Conservation (phyloP, 2,329 filamentous ascomycete genomes). For the Epichloe gansuensis region DNA sequence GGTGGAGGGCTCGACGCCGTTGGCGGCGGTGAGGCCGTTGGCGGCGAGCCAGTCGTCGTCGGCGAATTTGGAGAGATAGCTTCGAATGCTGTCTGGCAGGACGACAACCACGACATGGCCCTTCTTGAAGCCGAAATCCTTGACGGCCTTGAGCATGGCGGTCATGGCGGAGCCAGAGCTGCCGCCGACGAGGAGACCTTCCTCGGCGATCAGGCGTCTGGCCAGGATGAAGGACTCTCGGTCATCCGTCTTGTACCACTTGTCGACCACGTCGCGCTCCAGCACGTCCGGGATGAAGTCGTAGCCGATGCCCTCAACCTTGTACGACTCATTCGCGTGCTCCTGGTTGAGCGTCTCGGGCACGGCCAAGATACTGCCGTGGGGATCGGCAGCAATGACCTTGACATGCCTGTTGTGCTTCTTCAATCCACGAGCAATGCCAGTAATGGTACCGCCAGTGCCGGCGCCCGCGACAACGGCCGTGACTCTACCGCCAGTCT, state of each 20-base stretch:
- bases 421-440: constrained; percentile 68
- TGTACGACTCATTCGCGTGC: constrained; percentile 73
- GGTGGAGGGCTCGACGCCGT: constrained; percentile 35
- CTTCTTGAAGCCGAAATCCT: constrained; percentile 64
- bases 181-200: constrained; percentile 85
- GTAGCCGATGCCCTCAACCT: constrained; percentile 97
- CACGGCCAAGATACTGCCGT: constrained; percentile 80
- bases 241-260: constrained; percentile 98
- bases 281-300: constrained; percentile 96
- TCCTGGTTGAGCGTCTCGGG: constrained; percentile 70
- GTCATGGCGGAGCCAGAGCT: constrained; percentile 88
- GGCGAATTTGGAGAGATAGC: constrained; percentile 95
- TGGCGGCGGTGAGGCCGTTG: constrained; percentile 62
- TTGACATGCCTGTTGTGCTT: constrained; percentile 81
- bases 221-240: constrained; percentile 81
- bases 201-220: constrained; percentile 82
- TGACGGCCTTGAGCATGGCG: constrained; percentile 62
- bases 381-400: constrained; percentile 82
- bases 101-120: constrained; percentile 84
- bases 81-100: constrained; percentile 89
- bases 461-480: constrained; percentile 85
- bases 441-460: constrained; percentile 90
- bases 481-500: constrained; percentile 71
- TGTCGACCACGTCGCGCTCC: constrained; percentile 65
- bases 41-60: constrained; percentile 98